phyloP scores from a whole-genome alignment of 2,329 filamentous ascomycete species.

The Macroventuria anomochaeta region DNA sequence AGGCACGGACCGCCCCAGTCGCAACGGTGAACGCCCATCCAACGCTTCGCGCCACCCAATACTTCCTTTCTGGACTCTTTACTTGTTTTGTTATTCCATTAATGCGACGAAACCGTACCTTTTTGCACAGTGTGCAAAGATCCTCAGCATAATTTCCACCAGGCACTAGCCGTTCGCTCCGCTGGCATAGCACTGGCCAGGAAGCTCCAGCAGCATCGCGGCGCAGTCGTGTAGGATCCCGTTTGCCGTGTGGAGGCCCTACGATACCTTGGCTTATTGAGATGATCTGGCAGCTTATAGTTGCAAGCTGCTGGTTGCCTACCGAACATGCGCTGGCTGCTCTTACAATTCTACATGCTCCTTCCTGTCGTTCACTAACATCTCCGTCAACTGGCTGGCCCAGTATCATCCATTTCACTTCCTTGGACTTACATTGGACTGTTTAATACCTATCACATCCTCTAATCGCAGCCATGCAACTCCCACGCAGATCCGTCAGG shows the following conservation, averaged over 20 bases:
- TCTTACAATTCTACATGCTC: slow-evolving; percentile 21
- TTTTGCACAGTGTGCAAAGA: neutral
- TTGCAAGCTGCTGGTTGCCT: slow-evolving; percentile 5
- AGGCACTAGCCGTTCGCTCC: slow-evolving; percentile 5
- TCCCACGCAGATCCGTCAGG: slow-evolving; percentile 31
- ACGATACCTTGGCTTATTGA: slow-evolving; percentile 4
- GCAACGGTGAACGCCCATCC: slow-evolving; percentile 18
- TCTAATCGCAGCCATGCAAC: slow-evolving; percentile 28
- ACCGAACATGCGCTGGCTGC: slow-evolving; percentile 24
- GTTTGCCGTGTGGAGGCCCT: neutral
- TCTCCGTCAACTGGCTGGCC: slow-evolving; percentile 23
- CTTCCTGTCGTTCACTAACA: slow-evolving; percentile 14
- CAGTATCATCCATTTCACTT: slow-evolving; percentile 8
- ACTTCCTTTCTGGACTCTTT: slow-evolving; percentile 15
- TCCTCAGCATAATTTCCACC: slow-evolving; percentile 19
- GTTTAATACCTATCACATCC: slow-evolving; percentile 9
- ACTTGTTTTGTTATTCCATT: slow-evolving; percentile 15
- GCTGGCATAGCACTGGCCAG: slow-evolving; percentile 17
- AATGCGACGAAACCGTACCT: slow-evolving; percentile 6
- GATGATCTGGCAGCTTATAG: slow-evolving; percentile 19
- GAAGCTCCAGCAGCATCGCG: slow-evolving; percentile 20
- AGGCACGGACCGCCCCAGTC: slow-evolving; percentile 11
- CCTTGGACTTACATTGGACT: neutral
- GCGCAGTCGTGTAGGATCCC: slow-evolving; percentile 20
- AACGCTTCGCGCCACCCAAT: slow-evolving; percentile 20